These are phyloP conservation scores for Ophiosphaerella narmari DNA, from an alignment of 2,329 filamentous ascomycete genomes.

Conservation along the genomic window DNA sequence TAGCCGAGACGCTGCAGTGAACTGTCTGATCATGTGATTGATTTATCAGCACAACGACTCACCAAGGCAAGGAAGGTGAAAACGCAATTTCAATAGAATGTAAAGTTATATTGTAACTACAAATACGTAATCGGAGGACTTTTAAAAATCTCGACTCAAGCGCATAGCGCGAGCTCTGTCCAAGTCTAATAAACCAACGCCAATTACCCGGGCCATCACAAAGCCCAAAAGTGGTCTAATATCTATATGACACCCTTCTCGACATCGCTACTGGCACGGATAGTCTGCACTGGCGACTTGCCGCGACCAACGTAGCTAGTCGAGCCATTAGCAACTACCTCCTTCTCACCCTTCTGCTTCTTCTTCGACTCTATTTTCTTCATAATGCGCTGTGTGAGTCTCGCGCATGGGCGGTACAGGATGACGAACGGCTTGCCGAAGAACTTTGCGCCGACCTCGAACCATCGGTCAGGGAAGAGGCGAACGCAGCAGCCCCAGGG, in stretches of 20 bases:
- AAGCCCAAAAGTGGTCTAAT: not conserved
- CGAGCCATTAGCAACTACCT: slow-evolving; percentile 9
- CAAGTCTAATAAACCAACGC: not conserved
- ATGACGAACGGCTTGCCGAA: slow-evolving; percentile 31
- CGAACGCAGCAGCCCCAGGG: slow-evolving; percentile 58
- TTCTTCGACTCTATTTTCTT: slow-evolving; percentile 17
- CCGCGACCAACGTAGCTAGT: slow-evolving; percentile 15
- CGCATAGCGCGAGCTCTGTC: slow-evolving; percentile 14
- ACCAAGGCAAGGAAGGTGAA: not conserved
- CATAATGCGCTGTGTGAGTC: slow-evolving; percentile 13
- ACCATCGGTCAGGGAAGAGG: slow-evolving; percentile 54
- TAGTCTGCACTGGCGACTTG: slow-evolving; percentile 19
- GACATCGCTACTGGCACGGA: slow-evolving; percentile 10
- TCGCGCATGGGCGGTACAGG: slow-evolving; percentile 24
- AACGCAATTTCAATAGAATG: too few species aligned
- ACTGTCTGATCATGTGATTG: not conserved
- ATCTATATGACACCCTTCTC: slow-evolving; percentile 22
- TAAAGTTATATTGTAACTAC: too few species aligned
- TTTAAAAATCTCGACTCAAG: slow-evolving; percentile 6
- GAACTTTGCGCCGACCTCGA: slow-evolving; percentile 24
- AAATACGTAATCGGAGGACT: not conserved
- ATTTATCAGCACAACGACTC: not conserved
- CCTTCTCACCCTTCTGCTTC: slow-evolving; percentile 12
- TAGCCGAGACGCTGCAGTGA: too few species aligned
- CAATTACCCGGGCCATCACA: not conserved